phyloP scores from a whole-genome alignment of 1,139 yeast genomes.

The Fermentozyma sake region DNA sequence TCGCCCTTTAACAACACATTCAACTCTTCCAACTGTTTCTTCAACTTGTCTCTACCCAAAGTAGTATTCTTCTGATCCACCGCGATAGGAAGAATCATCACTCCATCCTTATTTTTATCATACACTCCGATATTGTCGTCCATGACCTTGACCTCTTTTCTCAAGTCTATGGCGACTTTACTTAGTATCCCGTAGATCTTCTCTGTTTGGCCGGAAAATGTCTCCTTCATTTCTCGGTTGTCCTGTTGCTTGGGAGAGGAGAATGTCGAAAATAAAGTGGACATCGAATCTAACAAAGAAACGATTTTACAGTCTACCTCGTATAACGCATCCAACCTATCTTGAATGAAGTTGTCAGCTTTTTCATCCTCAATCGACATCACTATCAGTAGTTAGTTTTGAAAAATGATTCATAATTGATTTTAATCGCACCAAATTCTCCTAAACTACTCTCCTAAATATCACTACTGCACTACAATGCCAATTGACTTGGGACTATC shows the following conservation, averaged over 20 bases:
- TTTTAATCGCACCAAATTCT: neutral
- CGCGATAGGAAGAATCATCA: constrained; percentile 55
- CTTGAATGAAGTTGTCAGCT: constrained; percentile 34
- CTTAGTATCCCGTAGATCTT: constrained; percentile 31
- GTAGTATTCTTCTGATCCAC: constrained; percentile 61
- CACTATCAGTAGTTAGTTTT: neutral
- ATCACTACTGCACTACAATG: constrained; percentile 17
- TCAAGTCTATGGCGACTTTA: constrained; percentile 42
- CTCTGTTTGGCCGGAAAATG: constrained; percentile 21
- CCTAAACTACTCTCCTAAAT: too few relatives aligned
- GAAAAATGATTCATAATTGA: neutral
- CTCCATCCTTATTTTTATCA: constrained; percentile 39
- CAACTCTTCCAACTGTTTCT: constrained; percentile 30
- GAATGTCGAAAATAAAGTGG: constrained; percentile 39
- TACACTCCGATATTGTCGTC: constrained; percentile 54
- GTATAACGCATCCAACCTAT: constrained; percentile 41
- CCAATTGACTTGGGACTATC: constrained; percentile 59
- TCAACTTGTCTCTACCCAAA: constrained; percentile 48
- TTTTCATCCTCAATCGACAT: constrained; percentile 5
- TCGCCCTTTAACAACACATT: constrained; percentile 13
- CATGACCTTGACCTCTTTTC: constrained; percentile 54
- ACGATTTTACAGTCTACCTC: constrained; percentile 44
- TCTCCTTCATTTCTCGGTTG: constrained; percentile 15
- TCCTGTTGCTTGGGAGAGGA: constrained; percentile 16
- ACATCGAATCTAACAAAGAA: constrained; percentile 34